phyloP scores from a whole-genome alignment of 768 basidiomycete genomes.

The Cystoderma amianthinum region DNA sequence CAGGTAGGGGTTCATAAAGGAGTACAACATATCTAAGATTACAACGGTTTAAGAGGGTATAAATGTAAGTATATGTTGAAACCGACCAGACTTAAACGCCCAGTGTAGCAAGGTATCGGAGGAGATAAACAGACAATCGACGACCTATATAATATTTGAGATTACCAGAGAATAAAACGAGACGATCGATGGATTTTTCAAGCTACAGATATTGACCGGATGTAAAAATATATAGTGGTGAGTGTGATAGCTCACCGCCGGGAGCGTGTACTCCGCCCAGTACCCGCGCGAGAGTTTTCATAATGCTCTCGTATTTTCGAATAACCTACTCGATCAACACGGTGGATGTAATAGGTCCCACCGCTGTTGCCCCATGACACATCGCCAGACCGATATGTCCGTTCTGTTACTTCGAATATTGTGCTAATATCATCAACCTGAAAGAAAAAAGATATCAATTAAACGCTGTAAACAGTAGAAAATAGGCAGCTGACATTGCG shows the following conservation, averaged over 20 bases:
- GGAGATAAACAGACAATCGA: no score
- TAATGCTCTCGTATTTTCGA: slow-evolving; percentile 50
- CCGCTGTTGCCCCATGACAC: slow-evolving; percentile 78
- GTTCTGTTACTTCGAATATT: slow-evolving; percentile 73
- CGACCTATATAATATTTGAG: no score
- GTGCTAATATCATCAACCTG: slow-evolving; percentile 75
- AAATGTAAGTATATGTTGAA: no score
- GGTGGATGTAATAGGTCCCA: slow-evolving; percentile 70
- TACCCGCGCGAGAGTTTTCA: slow-evolving; percentile 36
- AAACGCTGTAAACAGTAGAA: neutral
- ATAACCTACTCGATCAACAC: slow-evolving; percentile 70
- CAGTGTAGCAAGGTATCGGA: no score
- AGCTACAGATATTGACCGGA: no score
- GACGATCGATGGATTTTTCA: no score
- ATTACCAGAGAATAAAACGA: no score
- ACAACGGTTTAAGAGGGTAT: no score
- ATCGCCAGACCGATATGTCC: slow-evolving; percentile 59
- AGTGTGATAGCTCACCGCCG: slow-evolving; percentile 14
- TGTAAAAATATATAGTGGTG: no score
- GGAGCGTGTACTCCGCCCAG: slow-evolving; percentile 20
- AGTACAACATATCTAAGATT: no score
- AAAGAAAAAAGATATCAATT: slow-evolving; percentile 2
- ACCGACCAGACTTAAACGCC: no score
- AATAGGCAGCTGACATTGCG: slow-evolving; percentile 54
- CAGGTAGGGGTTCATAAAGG: no score